Conservation (phyloP, 2,329 filamentous ascomycete genomes). For the Penicillium sp. region DNA sequence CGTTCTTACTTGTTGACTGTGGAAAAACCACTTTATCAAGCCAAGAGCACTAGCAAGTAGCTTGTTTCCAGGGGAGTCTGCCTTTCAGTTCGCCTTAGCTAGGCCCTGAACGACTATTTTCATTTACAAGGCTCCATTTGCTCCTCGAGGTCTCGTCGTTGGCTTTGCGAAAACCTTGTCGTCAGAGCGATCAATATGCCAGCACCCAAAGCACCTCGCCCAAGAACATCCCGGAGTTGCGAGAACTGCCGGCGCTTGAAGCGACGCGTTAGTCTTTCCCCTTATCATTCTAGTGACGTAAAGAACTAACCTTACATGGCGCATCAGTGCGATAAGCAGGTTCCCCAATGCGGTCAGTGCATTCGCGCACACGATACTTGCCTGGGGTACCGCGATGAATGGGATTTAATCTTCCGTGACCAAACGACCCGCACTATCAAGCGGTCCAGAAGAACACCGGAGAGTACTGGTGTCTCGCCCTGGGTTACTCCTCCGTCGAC, state of each 20-base stretch:
- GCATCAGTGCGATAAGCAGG: constrained; percentile 25
- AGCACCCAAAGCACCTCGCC: not conserved
- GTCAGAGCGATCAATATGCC: not conserved
- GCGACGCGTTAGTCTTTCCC: constrained; percentile 15
- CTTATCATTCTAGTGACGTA: not conserved
- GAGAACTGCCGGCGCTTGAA: constrained; percentile 3
- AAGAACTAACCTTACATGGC: not conserved
- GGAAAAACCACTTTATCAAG: not conserved
- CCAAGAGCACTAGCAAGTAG: not conserved
- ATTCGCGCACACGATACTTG: constrained; percentile 26
- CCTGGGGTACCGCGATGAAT: constrained; percentile 36
- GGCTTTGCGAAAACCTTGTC: not conserved
- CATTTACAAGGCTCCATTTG: not conserved
- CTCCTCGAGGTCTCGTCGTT: not conserved
- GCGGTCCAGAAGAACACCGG: constrained; percentile 12
- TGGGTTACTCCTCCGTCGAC: not conserved
- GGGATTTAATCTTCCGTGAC: constrained; percentile 34
- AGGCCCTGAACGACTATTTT: not conserved
- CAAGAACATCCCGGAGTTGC: constrained; percentile 3
- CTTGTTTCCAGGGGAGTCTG: not conserved
- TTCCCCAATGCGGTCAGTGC: constrained; percentile 30
- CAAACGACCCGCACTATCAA: constrained; percentile 27
- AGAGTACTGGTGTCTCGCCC: not conserved
- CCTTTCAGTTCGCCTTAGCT: not conserved
- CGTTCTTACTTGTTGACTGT: no score